phyloP scores from a whole-genome alignment of 1,284 basidiomycete genomes.

The Trichosporon inkin region DNA sequence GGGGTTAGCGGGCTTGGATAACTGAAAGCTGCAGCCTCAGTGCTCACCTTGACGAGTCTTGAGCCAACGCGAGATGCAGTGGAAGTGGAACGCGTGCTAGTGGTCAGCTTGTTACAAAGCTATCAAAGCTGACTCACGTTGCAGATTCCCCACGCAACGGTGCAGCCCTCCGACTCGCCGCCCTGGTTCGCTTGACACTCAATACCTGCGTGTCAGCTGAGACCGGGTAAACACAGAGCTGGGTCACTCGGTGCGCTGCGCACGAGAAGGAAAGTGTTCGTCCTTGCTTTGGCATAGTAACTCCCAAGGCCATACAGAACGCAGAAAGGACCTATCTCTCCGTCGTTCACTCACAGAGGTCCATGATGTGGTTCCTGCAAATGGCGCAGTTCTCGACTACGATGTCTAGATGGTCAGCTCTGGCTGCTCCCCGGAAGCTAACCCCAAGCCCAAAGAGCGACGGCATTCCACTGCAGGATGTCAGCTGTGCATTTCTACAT shows the following conservation, averaged over 20 bases:
- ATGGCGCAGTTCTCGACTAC: constrained; percentile 95
- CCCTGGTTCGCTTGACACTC: constrained; percentile 99
- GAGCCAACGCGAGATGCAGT: constrained; percentile 98
- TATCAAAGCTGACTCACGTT: constrained; percentile 67
- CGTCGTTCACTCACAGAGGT: constrained; percentile 67
- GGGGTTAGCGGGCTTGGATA: constrained; percentile 20
- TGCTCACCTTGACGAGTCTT: constrained; percentile 78
- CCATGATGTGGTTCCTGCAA: constrained; percentile 97
- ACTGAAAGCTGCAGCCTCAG: background rate
- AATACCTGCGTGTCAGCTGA: constrained; percentile 64
- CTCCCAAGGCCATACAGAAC: background rate
- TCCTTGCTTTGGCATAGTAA: no score
- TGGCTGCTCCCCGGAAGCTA: constrained; percentile 24
- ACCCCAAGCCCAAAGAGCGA: constrained; percentile 96
- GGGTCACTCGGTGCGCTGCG: no score
- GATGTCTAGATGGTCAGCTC: constrained; percentile 60
- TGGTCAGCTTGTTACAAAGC: background rate
- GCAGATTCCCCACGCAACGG: constrained; percentile 98
- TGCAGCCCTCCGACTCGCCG: constrained; percentile 90
- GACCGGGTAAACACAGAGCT: no score
- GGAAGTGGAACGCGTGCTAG: constrained; percentile 99
- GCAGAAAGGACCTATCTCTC: no score
- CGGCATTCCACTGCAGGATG: constrained; percentile 79
- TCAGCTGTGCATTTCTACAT: background rate
- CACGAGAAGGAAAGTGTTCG: no score